Conservation (phyloP, 768 basidiomycete species). For the Megacollybia marginata region DNA sequence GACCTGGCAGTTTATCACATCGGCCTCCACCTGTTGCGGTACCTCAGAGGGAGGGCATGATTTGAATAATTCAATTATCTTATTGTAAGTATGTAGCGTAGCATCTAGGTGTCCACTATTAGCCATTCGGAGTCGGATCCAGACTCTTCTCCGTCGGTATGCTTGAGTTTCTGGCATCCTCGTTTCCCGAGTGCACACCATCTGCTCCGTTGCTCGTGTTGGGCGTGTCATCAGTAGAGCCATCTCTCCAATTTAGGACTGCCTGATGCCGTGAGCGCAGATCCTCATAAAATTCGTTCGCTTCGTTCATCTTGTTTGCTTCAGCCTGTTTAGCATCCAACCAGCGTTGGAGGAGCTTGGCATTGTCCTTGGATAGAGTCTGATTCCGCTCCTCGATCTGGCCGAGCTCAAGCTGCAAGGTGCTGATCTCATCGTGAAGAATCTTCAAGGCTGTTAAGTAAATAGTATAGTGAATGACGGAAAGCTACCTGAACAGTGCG, state of each 20-base stretch:
- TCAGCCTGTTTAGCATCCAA: conserved; percentile 90
- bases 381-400: conserved; percentile 86
- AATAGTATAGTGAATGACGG: conserved; percentile 4
- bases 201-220: conserved; percentile 14
- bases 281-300: conserved; percentile 83
- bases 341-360: conserved; percentile 93
- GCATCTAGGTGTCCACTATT: conserved; percentile 45
- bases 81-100: background rate
- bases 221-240: conserved; percentile 15
- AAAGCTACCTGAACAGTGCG: conserved; percentile 71
- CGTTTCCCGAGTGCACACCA: conserved; percentile 59
- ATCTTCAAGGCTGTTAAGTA: conserved; percentile 40
- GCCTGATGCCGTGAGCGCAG: conserved; percentile 71
- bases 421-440: conserved; percentile 91
- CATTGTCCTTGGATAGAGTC: conserved; percentile 87
- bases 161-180: conserved; percentile 42
- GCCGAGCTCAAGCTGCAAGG: conserved; percentile 83
- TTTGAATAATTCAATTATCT: conserved; percentile 24
- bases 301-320: conserved; percentile 93
- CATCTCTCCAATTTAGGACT: conserved; percentile 50
- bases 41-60: conserved; percentile 56
- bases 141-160: conserved; percentile 44
- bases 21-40: conserved; percentile 45
- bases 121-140: conserved; percentile 93
- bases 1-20: conserved; percentile 49